Conservation (phyloP, 805 yeast species). For the Hanseniaspora occidentalis region DNA sequence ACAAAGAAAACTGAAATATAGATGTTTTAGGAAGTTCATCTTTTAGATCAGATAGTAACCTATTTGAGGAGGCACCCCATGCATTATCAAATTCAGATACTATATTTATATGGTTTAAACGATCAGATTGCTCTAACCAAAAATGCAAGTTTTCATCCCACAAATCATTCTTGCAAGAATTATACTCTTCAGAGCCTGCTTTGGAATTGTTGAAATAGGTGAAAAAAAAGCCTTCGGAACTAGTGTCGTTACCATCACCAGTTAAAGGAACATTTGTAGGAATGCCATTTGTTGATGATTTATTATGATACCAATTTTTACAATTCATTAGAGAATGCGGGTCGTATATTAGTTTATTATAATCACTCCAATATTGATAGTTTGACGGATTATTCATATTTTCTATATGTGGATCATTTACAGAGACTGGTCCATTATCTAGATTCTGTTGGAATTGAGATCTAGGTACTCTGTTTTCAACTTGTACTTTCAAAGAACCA, state of each 20-base stretch:
- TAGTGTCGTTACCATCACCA: slow-evolving; percentile 8
- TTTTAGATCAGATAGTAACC: slow-evolving; percentile 38
- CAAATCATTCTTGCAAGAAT: slow-evolving; percentile 32
- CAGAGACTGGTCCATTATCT: slow-evolving; percentile 32
- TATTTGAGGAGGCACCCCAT: slow-evolving; percentile 70
- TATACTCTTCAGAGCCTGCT: slow-evolving; percentile 52
- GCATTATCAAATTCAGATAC: slow-evolving; percentile 61
- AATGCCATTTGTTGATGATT: slow-evolving; percentile 2
- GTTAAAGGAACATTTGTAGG: slow-evolving; percentile 3
- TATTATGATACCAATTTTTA: slow-evolving; percentile 41
- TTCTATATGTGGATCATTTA: slow-evolving; percentile 13
- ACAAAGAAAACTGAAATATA: slow-evolving; percentile 26
- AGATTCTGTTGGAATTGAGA: slow-evolving; percentile 53
- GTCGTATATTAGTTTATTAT: slow-evolving; percentile 50
- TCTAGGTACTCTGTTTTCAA: slow-evolving; percentile 29
- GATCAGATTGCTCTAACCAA: slow-evolving; percentile 64
- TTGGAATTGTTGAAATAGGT: slow-evolving; percentile 35
- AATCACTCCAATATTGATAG: slow-evolving; percentile 71
- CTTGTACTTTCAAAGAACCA: slow-evolving; percentile 19
- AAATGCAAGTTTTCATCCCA: slow-evolving; percentile 48
- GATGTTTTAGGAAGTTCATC: slow-evolving; percentile 54
- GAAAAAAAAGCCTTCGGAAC: not conserved
- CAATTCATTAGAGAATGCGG: slow-evolving; percentile 47
- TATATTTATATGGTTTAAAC: slow-evolving; percentile 56
- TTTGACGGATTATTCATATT: slow-evolving; percentile 15